Percentiles rank a stretch among this genome's conserved stretches.
phyloP scores from a whole-genome alignment of 75 land plant species.

The Sequoia sempervirens region DNA sequence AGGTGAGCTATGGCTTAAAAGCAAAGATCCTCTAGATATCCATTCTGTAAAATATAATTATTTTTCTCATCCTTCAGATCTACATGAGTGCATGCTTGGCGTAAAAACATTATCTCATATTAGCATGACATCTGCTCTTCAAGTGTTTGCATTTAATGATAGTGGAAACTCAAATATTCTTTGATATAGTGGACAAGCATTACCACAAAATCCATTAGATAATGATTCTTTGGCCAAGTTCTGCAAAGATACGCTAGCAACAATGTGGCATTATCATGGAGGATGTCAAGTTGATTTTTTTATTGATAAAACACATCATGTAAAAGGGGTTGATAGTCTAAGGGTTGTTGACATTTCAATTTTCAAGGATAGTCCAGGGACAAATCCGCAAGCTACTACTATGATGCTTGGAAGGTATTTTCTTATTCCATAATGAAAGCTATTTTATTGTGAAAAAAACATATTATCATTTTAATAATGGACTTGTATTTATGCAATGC shows the following conservation, averaged over 20 bases:
- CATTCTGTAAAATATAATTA: not conserved
- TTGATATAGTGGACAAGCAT: conserved; percentile 7
- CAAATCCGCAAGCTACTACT: no score
- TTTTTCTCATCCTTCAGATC: conserved; percentile 37
- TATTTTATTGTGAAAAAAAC: not conserved
- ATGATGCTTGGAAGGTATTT: no score
- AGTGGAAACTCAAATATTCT: not conserved
- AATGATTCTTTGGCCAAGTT: not conserved
- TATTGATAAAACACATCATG: conserved; percentile 34
- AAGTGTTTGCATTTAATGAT: no score
- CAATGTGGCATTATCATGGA: conserved; percentile 72
- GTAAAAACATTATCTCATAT: conserved; percentile 29
- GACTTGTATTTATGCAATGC: not conserved
- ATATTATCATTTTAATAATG: no score
- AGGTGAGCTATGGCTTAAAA: not conserved
- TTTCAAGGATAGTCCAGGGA: not conserved
- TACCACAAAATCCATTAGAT: conserved; percentile 22
- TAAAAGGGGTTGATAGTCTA: conserved; percentile 20
- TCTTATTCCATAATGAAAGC: not conserved
- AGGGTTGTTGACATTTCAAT: no score
- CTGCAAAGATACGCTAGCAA: conserved; percentile 46
- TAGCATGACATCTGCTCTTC: conserved; percentile 21
- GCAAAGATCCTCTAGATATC: not conserved
- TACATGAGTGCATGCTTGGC: conserved; percentile 58
- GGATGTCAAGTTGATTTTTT: conserved; percentile 45